Evolutionary conservation across 2,329 filamentous ascomycete genomes (phyloP), one percentile per base, ranked within the genome.

Genomic region (Chrysosphaeria jannelii): DNA sequence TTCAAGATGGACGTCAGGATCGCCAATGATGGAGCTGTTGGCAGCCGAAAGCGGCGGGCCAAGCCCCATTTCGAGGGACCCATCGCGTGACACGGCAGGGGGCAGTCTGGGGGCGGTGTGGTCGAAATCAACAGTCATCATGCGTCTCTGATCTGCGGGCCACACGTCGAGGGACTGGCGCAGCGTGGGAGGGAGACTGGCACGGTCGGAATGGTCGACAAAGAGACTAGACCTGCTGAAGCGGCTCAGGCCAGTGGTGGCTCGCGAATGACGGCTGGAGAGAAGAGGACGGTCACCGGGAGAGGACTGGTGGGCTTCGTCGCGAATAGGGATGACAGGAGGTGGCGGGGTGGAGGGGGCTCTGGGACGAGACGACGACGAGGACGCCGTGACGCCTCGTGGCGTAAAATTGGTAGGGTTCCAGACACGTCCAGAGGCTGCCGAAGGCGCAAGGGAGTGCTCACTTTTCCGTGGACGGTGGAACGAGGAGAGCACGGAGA

Each of bases 401-500:
- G 55, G 56, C 3, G 57, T 61, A 13, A 55, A 62, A 36, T 62
- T 62, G 28, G 53, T 53, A 13, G 57, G 57, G 34, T 62, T 62
- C 57, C 57, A 62, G 31, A 62, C 52, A 17, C 55, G n/a, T n/a
- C n/a, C n/a, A n/a, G 53, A 21, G 50, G 48, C 12, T 52, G 44
- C 4, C 47, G 45, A 14, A 48, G 42, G 14, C 44, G 47, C 24
- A 20, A 10, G 27, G 21, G 5, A 21, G 7, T 18, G 16, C n/a
- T n/a, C 16, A n/a, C 16, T n/a, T 7, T n/a, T 7, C n/a, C 7
- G 7, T 7, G 16, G 16, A 18, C 7, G 16, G 7, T 18, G 16
- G 16, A n/a, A n/a, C n/a, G 13, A 10, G 21, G 13, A 5, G 13
- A 8, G 6, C 6, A 13, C 6, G 20, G 21, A 20, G 19, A 18